Conservation (phyloP, 306 rosid genomes). For the Gastrolobium villosum region DNA sequence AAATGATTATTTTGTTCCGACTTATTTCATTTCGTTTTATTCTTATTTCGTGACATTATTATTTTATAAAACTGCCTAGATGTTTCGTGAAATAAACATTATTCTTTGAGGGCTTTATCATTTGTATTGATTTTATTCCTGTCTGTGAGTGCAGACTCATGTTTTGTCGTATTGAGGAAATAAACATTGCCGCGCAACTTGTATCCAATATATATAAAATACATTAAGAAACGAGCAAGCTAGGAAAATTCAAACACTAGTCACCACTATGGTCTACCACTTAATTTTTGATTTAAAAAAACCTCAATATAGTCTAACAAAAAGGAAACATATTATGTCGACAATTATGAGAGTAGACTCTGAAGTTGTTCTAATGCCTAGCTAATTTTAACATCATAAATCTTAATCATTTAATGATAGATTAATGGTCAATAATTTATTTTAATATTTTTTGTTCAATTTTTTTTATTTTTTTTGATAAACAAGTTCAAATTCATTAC, state of each 20-base stretch:
- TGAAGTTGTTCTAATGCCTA: background rate
- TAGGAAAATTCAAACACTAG: conserved; percentile 3
- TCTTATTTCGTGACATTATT: background rate
- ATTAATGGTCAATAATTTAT: no score
- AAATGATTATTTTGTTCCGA: background rate
- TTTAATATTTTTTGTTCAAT: no score
- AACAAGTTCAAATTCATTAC: no score
- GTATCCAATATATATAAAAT: background rate
- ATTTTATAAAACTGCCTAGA: background rate
- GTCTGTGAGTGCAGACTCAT: conserved; percentile 43
- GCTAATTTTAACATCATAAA: no score
- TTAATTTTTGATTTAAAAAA: background rate
- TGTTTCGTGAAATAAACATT: background rate
- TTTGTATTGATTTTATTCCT: conserved; percentile 51
- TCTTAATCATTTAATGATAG: no score
- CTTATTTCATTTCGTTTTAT: background rate
- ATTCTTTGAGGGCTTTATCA: conserved; percentile 42
- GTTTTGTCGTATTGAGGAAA: conserved; percentile 34
- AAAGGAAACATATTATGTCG: background rate
- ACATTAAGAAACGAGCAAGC: background rate
- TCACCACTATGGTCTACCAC: background rate
- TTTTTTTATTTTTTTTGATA: no score
- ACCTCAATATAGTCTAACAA: background rate
- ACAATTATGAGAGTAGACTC: background rate
- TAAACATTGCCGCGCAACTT: background rate